Evolutionary conservation across 2,329 filamentous ascomycete species (phyloP).

Genomic region (Epicoccum sorghinum): DNA sequence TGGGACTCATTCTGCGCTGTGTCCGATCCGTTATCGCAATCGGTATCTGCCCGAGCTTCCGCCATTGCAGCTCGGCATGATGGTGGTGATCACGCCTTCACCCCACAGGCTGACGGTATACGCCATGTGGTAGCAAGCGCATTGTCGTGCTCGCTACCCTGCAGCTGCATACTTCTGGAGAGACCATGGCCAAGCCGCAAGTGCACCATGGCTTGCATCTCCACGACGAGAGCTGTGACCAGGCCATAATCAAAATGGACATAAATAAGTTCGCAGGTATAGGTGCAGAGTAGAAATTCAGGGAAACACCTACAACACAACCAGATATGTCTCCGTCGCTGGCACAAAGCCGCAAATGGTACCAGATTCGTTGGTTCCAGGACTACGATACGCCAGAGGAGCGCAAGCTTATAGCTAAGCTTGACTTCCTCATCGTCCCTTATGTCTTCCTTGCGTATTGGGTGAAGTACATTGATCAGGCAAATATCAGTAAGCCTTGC

Average conservation of each 20-base stretch:
- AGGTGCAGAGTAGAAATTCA: neutral
- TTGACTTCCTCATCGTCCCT: conserved; percentile 62
- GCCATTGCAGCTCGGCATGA: conserved; percentile 15
- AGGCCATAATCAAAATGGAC: neutral
- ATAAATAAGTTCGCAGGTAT: conserved; percentile 5
- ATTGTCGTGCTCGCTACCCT: conserved; percentile 23
- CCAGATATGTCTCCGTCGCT: conserved; percentile 9
- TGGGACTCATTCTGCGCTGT: conserved; percentile 5
- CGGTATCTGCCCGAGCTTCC: conserved; percentile 3
- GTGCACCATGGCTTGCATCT: neutral
- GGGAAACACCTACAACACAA: neutral
- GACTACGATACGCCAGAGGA: conserved; percentile 57
- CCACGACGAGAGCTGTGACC: neutral
- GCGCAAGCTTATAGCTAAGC: conserved; percentile 59
- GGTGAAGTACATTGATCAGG: conserved; percentile 57
- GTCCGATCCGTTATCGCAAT: conserved; percentile 17
- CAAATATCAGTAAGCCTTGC: conserved; percentile 56
- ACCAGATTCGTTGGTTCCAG: conserved; percentile 37
- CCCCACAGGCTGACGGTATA: conserved; percentile 39
- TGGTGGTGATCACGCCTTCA: conserved; percentile 38
- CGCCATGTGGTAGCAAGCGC: conserved; percentile 17
- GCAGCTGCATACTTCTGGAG: neutral
- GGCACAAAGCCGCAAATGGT: conserved; percentile 29
- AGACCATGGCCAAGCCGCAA: neutral
- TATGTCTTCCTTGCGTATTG: conserved; percentile 56